Base-by-base conservation (phyloP, 2,329 filamentous ascomycete species). In the Didymella segeticola region DNA sequence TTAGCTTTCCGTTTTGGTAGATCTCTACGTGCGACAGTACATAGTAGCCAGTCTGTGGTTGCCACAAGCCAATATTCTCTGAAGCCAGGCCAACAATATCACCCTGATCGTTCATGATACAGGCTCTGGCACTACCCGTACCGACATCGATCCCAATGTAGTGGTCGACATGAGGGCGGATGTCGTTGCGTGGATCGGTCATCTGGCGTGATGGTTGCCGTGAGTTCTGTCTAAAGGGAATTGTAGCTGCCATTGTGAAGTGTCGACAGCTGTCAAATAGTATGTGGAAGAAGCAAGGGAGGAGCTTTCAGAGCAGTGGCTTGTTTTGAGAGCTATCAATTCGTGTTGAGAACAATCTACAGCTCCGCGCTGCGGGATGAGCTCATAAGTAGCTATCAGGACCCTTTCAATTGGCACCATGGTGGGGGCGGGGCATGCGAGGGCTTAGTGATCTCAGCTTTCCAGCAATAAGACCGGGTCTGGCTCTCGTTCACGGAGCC, bases 131-230 rank as follows among this genome's bases (percentile, higher is more conserved):
- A 73, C 91, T 96, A 50, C 95, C 95, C 17, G 95, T 99, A 46
- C 95, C 95, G 43, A 99, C 93, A 78, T 99, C 95, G 65, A 99
- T 91, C 57, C 93, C 93, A 70, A 98, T 86, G 72, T 84, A 87
- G 69, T 87, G 83, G 65, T 85, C 82, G 61, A 81, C 74, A 56
- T 83, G 80, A 33, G 82, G 77, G 47, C 79, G 79, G 46, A 86
- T 76, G 63, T 85, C 82, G 66, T 86, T 83, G 61, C 82, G 80
- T 43, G 80, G 78, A 66, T 80, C 79, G 33, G 78, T 75, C 74
- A 80, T 75, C 62, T 80, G 78, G 49, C 77, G 75, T 56, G 77
- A 79, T 37, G 66, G 67, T 56, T 70, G 58, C 51, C 67, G 60
- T 50, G 63, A 63, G 15, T 62, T 62, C 50, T 69, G 63, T 51